Evolutionary conservation across 2,329 filamentous ascomycete species (phyloP).

Genomic region (Tolypocladium tundrense): DNA sequence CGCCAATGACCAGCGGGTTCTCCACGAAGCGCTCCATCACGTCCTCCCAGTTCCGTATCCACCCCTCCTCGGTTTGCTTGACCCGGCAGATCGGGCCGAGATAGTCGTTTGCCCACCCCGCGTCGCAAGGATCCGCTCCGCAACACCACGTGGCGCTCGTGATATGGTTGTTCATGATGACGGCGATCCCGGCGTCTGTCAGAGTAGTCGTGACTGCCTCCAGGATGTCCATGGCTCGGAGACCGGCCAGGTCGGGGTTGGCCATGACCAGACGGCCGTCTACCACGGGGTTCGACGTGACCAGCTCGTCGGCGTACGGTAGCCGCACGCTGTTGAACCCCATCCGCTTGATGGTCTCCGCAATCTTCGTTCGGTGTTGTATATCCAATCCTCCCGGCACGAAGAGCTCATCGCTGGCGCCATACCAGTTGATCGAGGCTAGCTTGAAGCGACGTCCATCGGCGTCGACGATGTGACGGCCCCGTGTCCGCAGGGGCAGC

Average conservation of each 20-base stretch:
- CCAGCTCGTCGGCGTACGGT: conserved; percentile 60
- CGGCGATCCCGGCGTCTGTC: conserved; percentile 51
- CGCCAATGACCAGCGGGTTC: conserved; percentile 54
- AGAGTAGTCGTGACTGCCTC: conserved; percentile 47
- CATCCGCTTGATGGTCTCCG: conserved; percentile 45
- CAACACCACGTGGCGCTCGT: conserved; percentile 61
- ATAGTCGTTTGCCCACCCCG: conserved; percentile 56
- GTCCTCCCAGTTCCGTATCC: conserved; percentile 56
- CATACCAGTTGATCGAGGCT: conserved; percentile 61
- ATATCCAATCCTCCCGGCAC: conserved; percentile 54
- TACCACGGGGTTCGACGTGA: conserved; percentile 47
- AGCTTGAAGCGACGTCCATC: conserved; percentile 49
- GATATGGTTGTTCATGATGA: conserved; percentile 63
- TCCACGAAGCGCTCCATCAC: conserved; percentile 49
- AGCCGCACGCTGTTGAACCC: conserved; percentile 63
- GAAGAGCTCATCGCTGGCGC: conserved; percentile 56
- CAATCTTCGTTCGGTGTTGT: conserved; percentile 50
- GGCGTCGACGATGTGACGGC: conserved; percentile 51
- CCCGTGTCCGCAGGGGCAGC: conserved; percentile 48
- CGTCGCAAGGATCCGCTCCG: conserved; percentile 57
- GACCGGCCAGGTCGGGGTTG: conserved; percentile 49
- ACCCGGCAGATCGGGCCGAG: conserved; percentile 50
- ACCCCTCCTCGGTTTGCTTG: conserved; percentile 52
- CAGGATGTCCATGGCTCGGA: conserved; percentile 50
- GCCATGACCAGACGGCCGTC: conserved; percentile 37